Evolutionary conservation across 2,329 filamentous ascomycete genomes (phyloP), one percentile per base, ranked within the genome.

Genomic region (Paracorniculantispora psalliotae): DNA sequence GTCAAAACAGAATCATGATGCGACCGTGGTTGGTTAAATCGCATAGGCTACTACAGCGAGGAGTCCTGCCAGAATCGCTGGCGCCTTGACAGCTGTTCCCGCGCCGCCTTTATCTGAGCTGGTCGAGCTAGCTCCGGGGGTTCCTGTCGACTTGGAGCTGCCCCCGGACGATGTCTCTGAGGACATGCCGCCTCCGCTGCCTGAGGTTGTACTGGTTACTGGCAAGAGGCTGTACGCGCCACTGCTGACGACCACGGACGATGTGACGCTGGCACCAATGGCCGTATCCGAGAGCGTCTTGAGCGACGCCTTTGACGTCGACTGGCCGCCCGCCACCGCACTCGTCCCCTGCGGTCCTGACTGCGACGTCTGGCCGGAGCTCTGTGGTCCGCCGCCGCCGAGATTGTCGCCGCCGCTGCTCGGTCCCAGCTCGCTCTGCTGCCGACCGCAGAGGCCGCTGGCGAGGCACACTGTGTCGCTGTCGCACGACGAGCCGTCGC

Each of bases 401-500:
- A 17, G 19, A 5, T n/a, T 3, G 39, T 33, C 15, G 10, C 44
- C 21, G 54, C 17, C 28, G 21, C 33, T 35, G 23, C 44, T 10
- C 23, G 50, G 25, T 5, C 52, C 41, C 21, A 12, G 2, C 17
- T 43, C 44, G 30, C 25, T 51, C 15, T 25, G n/a, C 15, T 15
- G 37, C 13, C 47, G 25, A 25, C 56, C 56, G 37, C 56, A 58
- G n/a, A 41, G n/a, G 8, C 56, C 56, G 21, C 25, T 23, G 15
- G 19, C 23, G 4, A 53, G 26, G 21, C 57, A 59, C 28, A 53
- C 39, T 21, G 48, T 52, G 33, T 28, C 57, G 21, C 23, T 19
- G 21, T 59, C 57, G 49, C 57, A 59, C 28, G 48, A 59, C 2
- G 57, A 59, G 25, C 48, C 41, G 49, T 52, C 48, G 30, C 57